Percentiles rank a stretch among this genome's conserved stretches.
These are phyloP conservation scores for Mortierella claussenii DNA, from an alignment of 192 early-diverging fungal genomes.

Conservation along the genomic window DNA sequence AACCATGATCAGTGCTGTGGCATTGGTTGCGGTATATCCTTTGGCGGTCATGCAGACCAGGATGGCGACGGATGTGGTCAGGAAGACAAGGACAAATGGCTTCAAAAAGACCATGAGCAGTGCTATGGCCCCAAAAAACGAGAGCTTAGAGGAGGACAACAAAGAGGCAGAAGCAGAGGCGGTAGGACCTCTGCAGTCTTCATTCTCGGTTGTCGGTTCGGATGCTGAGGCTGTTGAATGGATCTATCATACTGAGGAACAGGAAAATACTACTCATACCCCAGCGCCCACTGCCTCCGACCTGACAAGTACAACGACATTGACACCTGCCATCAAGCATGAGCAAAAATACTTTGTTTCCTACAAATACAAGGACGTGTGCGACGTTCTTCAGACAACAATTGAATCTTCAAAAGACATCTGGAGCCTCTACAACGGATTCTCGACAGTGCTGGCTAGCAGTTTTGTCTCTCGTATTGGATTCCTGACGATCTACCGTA, in stretches of 20 bases:
- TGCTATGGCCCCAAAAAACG: background rate
- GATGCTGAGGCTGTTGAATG: slow-evolving; percentile 16
- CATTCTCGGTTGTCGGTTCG: background rate
- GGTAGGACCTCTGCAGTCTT: background rate
- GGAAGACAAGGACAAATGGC: background rate
- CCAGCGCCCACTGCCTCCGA: background rate
- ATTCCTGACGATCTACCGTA: slow-evolving; percentile 15
- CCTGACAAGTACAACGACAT: background rate
- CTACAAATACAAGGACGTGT: slow-evolving; percentile 10
- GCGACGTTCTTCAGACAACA: slow-evolving; percentile 3
- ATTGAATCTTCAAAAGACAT: slow-evolving; percentile 13
- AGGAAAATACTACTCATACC: background rate
- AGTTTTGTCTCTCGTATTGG: slow-evolving; percentile 32
- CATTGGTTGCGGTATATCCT: slow-evolving; percentile 16
- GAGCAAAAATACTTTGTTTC: slow-evolving; percentile 9
- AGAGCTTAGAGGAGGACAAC: background rate
- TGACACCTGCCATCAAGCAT: background rate
- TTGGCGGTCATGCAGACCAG: slow-evolving; percentile 16
- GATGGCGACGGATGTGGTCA: slow-evolving; percentile 33
- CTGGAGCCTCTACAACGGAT: slow-evolving; percentile 31
- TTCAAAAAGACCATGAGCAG: background rate
- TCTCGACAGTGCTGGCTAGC: slow-evolving; percentile 7
- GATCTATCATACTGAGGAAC: slow-evolving; percentile 10
- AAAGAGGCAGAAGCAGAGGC: no score
- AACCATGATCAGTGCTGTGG: background rate